Percentiles rank a stretch among this genome's conserved stretches.
Evolutionary conservation across 1,284 basidiomycete species (phyloP).

Genomic region (Tilletia setariae): DNA sequence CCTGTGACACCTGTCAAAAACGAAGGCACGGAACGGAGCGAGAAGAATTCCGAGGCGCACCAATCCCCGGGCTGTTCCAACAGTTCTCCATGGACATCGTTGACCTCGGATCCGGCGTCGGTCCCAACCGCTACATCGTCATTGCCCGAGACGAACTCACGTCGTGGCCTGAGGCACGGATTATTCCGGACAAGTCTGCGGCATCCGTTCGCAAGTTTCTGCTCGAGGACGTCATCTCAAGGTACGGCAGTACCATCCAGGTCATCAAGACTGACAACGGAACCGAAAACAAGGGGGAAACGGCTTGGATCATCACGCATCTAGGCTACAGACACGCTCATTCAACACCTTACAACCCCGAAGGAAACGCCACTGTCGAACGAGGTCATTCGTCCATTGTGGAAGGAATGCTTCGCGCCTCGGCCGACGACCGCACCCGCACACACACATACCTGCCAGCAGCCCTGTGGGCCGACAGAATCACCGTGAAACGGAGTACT

Average conservation of each 20-base stretch:
- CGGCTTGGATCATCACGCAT: background rate
- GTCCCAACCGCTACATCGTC: background rate
- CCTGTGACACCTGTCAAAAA: background rate
- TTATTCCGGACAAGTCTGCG: background rate
- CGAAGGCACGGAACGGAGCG: background rate
- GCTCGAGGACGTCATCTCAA: no score
- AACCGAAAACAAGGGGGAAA: no score
- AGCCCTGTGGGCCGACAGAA: no score
- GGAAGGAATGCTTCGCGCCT: no score
- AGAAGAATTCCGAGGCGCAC: background rate
- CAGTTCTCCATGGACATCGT: slow-evolving; percentile 1
- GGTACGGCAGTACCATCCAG: no score
- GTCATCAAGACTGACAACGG: no score
- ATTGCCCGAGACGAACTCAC: background rate
- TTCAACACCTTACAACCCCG: background rate
- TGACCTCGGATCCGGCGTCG: background rate
- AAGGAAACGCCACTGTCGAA: no score
- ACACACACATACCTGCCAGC: no score
- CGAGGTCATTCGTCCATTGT: no score
- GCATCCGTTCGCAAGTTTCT: no score
- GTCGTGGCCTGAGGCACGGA: background rate
- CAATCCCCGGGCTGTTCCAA: background rate
- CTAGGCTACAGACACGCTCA: background rate
- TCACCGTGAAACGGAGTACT: no score
- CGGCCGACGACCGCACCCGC: no score